A percentile compares a stretch with the other conserved stretches of the same genome.
Conservation (phyloP, 257 asterid genomes). For the Anisodus acutangulus region DNA sequence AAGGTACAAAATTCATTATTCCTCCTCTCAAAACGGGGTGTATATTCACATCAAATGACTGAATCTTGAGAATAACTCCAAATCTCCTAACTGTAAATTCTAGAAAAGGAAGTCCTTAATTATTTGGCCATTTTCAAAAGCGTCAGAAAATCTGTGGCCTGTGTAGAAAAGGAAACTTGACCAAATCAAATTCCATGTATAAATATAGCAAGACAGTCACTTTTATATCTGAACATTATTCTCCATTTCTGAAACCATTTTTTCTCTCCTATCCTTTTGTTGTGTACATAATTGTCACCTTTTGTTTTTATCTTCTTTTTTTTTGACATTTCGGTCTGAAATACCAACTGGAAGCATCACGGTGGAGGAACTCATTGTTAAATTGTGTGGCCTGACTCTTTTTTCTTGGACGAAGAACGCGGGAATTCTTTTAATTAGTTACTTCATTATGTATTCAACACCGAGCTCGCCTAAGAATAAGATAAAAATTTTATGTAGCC, state of each 20-base stretch:
- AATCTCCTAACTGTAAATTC: too few relatives aligned
- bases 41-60: background rate
- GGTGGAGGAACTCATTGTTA: too few relatives aligned
- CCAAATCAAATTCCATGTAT: background rate
- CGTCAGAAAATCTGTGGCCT: background rate
- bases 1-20: too few relatives aligned
- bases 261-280: background rate
- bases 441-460: slow-evolving; percentile 33
- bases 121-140: background rate
- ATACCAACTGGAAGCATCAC: background rate
- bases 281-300: background rate
- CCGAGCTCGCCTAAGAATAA: slow-evolving; percentile 55
- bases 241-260: background rate
- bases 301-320: background rate
- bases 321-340: background rate
- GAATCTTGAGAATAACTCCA: background rate
- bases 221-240: background rate
- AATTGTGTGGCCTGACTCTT: too few relatives aligned
- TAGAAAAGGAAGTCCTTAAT: background rate
- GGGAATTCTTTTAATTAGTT: too few relatives aligned
- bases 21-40: background rate
- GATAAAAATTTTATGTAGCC: slow-evolving; percentile 73
- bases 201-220: background rate
- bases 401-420: too few relatives aligned
- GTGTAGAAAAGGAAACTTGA: background rate